A percentile compares a stretch with the other conserved stretches of the same genome.
phyloP scores from a whole-genome alignment of 2,329 filamentous ascomycete genomes.

The Fusarium sp. region DNA sequence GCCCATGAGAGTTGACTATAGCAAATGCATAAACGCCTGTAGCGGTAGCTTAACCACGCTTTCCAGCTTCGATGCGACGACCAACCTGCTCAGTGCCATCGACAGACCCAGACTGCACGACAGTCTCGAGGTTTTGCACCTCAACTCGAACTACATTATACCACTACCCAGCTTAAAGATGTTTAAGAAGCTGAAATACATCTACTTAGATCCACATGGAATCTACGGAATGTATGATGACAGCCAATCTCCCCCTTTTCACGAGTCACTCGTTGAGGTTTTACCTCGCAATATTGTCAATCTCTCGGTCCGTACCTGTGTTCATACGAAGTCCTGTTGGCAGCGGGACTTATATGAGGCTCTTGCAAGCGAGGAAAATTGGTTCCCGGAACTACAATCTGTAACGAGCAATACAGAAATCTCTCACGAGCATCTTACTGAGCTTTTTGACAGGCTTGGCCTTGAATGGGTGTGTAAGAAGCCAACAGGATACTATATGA shows the following conservation, averaged over 20 bases:
- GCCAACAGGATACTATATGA: rapidly evolving
- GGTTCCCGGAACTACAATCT: not conserved
- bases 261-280: not conserved
- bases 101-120: not conserved
- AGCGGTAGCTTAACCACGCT: not conserved
- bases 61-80: not conserved
- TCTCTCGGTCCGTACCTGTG: not conserved
- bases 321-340: not conserved
- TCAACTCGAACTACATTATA: not conserved
- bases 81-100: too few species aligned
- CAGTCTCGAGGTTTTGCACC: not conserved
- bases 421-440: not conserved
- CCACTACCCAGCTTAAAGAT: not conserved
- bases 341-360: not conserved
- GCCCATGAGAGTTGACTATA: not conserved
- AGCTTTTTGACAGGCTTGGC: not conserved
- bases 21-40: not conserved
- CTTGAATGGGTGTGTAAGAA: not conserved
- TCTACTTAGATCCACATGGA: not conserved
- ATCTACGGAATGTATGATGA: not conserved
- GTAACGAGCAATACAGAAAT: not conserved
- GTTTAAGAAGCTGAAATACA: not conserved
- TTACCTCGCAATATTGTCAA: not conserved
- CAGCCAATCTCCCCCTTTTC: not conserved
- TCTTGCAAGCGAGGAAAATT: not conserved